Evolutionary conservation across 352 stramenopile genomes (phyloP).

Genomic region (Pythium periplocum): DNA sequence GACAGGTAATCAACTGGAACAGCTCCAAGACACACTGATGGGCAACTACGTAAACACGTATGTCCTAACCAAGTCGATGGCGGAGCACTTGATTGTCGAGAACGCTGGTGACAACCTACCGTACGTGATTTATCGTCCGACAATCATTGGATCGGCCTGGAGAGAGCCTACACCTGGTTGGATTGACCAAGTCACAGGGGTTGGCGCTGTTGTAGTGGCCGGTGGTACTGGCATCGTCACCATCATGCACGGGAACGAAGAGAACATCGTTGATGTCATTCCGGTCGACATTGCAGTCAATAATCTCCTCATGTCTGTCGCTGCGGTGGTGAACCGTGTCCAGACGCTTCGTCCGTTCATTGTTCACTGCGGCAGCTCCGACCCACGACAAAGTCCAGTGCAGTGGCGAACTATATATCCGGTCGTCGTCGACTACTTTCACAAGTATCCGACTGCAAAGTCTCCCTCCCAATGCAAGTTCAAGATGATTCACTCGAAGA

Average conservation of each 20-base stretch:
- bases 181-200: conserved; percentile 76
- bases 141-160: conserved; percentile 84
- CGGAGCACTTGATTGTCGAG: conserved; percentile 66
- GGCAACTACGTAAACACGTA: conserved; percentile 88
- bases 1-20: conserved; percentile 49
- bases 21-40: conserved; percentile 71
- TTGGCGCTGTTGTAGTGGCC: conserved; percentile 73
- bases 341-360: conserved; percentile 36
- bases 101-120: conserved; percentile 39
- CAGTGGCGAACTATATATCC: conserved; percentile 65
- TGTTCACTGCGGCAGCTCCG: conserved; percentile 73
- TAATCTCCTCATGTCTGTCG: conserved; percentile 58
- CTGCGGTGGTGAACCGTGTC: conserved; percentile 21
- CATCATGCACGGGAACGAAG: conserved; percentile 69
- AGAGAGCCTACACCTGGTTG: conserved; percentile 81
- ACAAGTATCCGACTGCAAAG: conserved; percentile 51
- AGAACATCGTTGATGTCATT: conserved; percentile 79
- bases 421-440: conserved; percentile 60
- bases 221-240: conserved; percentile 74
- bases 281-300: conserved; percentile 80
- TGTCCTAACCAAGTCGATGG: conserved; percentile 88
- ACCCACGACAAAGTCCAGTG: conserved; percentile 68
- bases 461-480: conserved; percentile 58
- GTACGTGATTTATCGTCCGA: conserved; percentile 74
- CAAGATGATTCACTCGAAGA: conserved; percentile 69